A percentile compares a stretch with the other conserved stretches of the same genome.
Evolutionary conservation across 1,284 basidiomycete species (phyloP).

Genomic region (Porodaedalea pini): DNA sequence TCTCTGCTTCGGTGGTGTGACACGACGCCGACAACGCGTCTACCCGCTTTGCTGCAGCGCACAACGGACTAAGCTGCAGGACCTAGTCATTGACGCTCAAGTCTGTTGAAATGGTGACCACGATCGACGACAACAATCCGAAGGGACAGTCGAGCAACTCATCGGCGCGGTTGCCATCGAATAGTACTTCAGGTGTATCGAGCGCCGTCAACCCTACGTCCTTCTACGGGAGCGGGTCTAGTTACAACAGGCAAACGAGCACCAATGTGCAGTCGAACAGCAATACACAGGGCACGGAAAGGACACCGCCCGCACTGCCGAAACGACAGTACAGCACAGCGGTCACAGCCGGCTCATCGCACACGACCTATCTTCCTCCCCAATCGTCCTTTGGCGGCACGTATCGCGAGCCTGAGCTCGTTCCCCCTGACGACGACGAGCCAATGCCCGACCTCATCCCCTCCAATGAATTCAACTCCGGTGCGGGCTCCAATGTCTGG

Average conservation of each 20-base stretch:
- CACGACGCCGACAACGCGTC: too few relatives aligned
- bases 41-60: neutral
- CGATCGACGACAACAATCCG: neutral
- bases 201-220: slow-evolving; percentile 1
- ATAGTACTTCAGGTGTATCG: neutral
- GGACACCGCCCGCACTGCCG: slow-evolving; percentile 21
- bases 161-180: neutral
- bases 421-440: slow-evolving; percentile 33
- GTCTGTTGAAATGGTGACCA: slow-evolving; percentile 9
- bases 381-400: slow-evolving; percentile 25
- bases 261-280: slow-evolving; percentile 2
- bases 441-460: slow-evolving; percentile 32
- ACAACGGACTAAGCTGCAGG: neutral
- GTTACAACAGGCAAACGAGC: neutral
- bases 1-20: too few relatives aligned
- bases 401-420: slow-evolving; percentile 46
- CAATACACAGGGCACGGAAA: neutral
- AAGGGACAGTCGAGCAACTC: neutral
- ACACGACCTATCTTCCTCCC: slow-evolving; percentile 32
- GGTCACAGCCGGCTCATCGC: slow-evolving; percentile 28
- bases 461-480: slow-evolving; percentile 17
- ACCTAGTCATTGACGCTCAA: neutral
- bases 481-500: neutral
- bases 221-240: slow-evolving; percentile 11
- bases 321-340: slow-evolving; percentile 14